These are phyloP conservation scores for Filobasidium uniguttulatum DNA, from an alignment of 1,284 basidiomycete genomes.

Conservation along the genomic window DNA sequence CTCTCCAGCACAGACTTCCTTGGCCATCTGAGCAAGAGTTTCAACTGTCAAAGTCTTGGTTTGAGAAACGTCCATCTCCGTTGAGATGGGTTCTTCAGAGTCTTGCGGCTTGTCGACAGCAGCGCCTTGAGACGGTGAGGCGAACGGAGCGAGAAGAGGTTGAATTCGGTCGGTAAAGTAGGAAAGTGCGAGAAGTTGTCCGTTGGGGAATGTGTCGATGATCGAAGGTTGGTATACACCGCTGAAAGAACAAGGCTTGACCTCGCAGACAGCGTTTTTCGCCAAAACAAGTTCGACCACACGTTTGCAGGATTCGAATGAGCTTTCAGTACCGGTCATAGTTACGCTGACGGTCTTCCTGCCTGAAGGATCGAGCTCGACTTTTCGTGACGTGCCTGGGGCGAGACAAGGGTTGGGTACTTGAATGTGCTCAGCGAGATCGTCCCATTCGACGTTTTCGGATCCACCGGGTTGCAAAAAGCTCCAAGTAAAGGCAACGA, in stretches of 20 bases:
- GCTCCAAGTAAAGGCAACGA: conserved; percentile 74
- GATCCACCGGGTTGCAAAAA: conserved; percentile 30
- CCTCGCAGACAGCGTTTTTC: conserved; percentile 81
- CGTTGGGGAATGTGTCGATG: conserved; percentile 68
- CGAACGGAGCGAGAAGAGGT: conserved; percentile 50
- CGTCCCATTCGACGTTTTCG: conserved; percentile 37
- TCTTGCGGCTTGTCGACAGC: conserved; percentile 1
- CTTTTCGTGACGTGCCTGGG: conserved; percentile 48
- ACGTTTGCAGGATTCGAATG: conserved; percentile 72
- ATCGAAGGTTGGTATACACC: conserved; percentile 97
- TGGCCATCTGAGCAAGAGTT: conserved; percentile 52
- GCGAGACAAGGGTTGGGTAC: conserved; percentile 74
- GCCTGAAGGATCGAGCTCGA: conserved; percentile 56
- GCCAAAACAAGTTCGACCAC: conserved; percentile 84
- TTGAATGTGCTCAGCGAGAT: conserved; percentile 30
- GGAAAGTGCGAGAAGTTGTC: conserved; percentile 70
- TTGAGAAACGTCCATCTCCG: conserved; percentile 11
- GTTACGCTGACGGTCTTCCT: conserved; percentile 49
- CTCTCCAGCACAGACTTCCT: conserved; percentile 57
- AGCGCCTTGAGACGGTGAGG: conserved; percentile 19
- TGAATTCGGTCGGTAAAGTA: conserved; percentile 93
- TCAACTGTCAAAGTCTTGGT: conserved; percentile 44
- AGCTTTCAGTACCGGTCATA: conserved; percentile 68
- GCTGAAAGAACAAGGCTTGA: conserved; percentile 89
- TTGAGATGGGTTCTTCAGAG: conserved; percentile 7